Base-by-base conservation (phyloP, 371 early-diverging fungal species). In the Capniomyces stellatus region DNA sequence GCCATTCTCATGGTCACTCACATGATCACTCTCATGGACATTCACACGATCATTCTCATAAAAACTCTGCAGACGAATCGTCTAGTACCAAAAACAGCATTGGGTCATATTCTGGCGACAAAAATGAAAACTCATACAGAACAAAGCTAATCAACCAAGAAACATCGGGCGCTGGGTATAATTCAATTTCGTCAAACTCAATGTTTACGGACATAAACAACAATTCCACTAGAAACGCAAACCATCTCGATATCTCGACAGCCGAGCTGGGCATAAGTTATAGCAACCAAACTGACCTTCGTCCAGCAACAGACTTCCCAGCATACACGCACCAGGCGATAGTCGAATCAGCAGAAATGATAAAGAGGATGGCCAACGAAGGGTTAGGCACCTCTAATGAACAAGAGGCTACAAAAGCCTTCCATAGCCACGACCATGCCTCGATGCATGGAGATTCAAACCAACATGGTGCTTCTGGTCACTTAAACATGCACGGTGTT, bases 401-500 rank as follows among this genome's bases (percentile, higher is more conserved):
- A 39, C 40, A 48, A 12, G 30, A 40, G 46, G 15, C 15, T 10
- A 29, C 6, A 10, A 25, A 46, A 15, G 41, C 29, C 47, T 23
- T 40, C 13, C 40, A 51, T 10, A 41, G 30, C 51, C 27, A 51
- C 51, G 35, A 35, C 15, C 6, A 6, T 10, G 15, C 6, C 6
- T 35, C 35, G 35, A 6, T 35, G 15, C 35, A 35, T 35, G 10
- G 35, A 15, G 35, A 35, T 35, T 13, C 55, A 6, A 46, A 59
- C n/a, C 31, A 48, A 12, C 29, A 51, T 25, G 19, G 31, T 39
- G 13, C 13, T 31, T 58, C 62, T 44, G 66, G 80, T 1, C 76
- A 80, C 53, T 67, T 89, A 31, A 90, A 92, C 66, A 89, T 91
- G 89, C 80, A 73, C 48, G 92, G 92, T 39, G 85, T 94, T 21